A percentile compares a stretch with the other conserved stretches of the same genome.
Conservation (phyloP, 805 yeast species). For the Starmerella sirachaensis region DNA sequence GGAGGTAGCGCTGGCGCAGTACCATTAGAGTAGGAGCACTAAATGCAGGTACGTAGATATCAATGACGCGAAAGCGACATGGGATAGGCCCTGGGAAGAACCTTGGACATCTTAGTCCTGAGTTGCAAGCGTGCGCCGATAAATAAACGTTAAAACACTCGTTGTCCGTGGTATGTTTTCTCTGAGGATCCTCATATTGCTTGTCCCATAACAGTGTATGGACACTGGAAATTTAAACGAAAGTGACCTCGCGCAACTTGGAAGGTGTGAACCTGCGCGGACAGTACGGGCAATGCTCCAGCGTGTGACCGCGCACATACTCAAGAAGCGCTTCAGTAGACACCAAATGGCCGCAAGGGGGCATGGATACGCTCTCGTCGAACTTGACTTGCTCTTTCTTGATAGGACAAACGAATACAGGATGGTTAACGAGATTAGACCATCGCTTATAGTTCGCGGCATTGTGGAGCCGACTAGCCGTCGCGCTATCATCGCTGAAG, state of each 20-base stretch:
- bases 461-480: no score
- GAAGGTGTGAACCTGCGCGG: neutral
- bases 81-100: no score
- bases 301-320: neutral
- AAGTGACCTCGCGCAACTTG: neutral
- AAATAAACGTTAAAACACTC: no score
- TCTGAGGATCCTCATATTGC: neutral
- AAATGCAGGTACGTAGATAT: no score
- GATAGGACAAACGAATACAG: slow-evolving; percentile 62
- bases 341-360: slow-evolving; percentile 55
- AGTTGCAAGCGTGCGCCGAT: no score
- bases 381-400: slow-evolving; percentile 44
- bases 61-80: no score
- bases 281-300: slow-evolving; percentile 1
- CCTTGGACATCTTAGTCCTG: no score
- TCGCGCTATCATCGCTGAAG: no score
- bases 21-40: neutral
- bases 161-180: neutral
- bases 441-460: no score
- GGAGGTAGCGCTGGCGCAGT: slow-evolving; percentile 9
- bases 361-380: slow-evolving; percentile 46
- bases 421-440: no score
- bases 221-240: neutral
- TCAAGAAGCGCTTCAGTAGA: slow-evolving; percentile 29
- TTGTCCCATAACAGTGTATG: neutral